Evolutionary conservation across 1,284 basidiomycete genomes (phyloP), one percentile per base, ranked within the genome.

Genomic region (Agroathelia rolfsii): DNA sequence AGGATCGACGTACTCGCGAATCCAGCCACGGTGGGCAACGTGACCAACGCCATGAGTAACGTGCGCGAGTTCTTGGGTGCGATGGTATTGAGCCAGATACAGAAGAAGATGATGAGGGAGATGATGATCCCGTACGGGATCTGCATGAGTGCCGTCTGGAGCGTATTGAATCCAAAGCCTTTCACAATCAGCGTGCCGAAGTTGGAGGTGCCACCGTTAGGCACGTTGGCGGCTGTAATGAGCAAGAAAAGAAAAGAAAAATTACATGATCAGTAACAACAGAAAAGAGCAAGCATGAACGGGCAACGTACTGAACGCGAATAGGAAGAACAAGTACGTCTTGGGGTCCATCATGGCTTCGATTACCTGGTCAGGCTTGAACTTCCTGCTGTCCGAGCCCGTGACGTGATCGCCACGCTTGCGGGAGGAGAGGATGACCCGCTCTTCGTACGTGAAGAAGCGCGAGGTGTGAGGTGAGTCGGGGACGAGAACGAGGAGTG

Each of bases 71-170:
- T 44, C 19, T 29, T 26, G 6, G 45, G 47, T 8, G 47, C 26
- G 31, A 50, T 50, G 37, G 43, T 47, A 26, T 4, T 15, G 17
- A 15, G 18, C 10, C 12, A 38, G 39, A 12, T 9, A 46, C 45
- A 48, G 45, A 13, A 26, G 21, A 16, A 7, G 26, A 21, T 32
- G 21, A 17, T 22, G 29, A 30, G n/a, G 8, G 46, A 41, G 28
- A 51, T 50, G 24, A 50, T 36, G 11, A 42, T 19, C 5, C 50
- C 63, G 28, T 55, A 51, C 2, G 62, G 56, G 32, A 58, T 56
- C 31, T 58, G 44, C 32, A 65, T 55, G 1, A 66, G 45, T 0
- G 61, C 55, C 0, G 62, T 65, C 36, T 63, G 52, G 12, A 58
- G 43, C 3, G 49, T 52, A 21, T 50, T 49, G 46, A 61, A 66